These are phyloP conservation scores for Cyberlindnera amylophila DNA, from an alignment of 805 yeast genomes.

Conservation along the genomic window DNA sequence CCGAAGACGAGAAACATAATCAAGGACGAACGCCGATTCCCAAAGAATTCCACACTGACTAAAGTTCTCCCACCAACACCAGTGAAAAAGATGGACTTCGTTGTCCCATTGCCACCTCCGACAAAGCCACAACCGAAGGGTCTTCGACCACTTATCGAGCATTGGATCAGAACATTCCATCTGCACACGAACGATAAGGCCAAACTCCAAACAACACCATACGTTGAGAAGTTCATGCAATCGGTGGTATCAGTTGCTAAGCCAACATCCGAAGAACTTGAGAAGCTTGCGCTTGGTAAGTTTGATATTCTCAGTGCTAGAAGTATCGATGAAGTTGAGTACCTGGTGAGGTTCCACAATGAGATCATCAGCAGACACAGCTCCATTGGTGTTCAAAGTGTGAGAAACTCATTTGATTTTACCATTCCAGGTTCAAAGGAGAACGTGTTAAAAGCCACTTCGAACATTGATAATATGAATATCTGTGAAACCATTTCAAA, in stretches of 20 bases:
- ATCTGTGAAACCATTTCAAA: conserved; percentile 26
- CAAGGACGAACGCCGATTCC: conserved; percentile 37
- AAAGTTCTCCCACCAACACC: conserved; percentile 65
- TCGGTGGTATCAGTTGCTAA: conserved; percentile 28
- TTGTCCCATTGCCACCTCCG: conserved; percentile 29
- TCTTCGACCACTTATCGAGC: conserved; percentile 20
- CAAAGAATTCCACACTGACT: conserved; percentile 39
- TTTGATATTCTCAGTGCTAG: conserved; percentile 68
- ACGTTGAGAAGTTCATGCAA: conserved; percentile 25
- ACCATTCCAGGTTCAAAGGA: conserved; percentile 14
- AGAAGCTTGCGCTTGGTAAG: conserved; percentile 36
- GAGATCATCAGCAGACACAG: conserved; percentile 30
- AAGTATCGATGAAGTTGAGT: conserved; percentile 65
- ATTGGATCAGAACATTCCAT: conserved; percentile 22
- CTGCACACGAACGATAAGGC: conserved; percentile 11
- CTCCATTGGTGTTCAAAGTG: conserved; percentile 7
- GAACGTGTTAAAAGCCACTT: conserved; percentile 5
- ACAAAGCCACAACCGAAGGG: conserved; percentile 25
- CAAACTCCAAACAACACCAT: conserved; percentile 8
- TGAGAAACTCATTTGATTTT: conserved; percentile 20
- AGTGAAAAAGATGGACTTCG: conserved; percentile 53
- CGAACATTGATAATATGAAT: conserved; percentile 29
- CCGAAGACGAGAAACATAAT: conserved; percentile 19
- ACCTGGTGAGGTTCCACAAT: conserved; percentile 44
- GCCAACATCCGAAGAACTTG: conserved; percentile 29